A percentile compares a stretch with the other conserved stretches of the same genome.
Conservation (phyloP, 495 filamentous ascomycete genomes). For the Astrothelium subdiscretum region DNA sequence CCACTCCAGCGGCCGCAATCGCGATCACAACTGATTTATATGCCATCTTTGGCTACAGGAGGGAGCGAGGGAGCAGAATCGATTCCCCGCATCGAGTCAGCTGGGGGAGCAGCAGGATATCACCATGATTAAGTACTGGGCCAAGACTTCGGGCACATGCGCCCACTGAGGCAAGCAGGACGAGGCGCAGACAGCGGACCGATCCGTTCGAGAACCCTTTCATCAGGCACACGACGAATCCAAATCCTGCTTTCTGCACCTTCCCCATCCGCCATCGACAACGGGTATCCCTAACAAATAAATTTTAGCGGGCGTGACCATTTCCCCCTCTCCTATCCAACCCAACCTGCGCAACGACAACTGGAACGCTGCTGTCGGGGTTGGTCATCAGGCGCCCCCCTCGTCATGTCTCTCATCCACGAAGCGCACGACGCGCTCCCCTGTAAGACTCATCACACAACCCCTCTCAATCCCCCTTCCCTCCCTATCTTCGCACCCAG, state of each 20-base stretch:
- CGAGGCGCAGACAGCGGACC: neutral
- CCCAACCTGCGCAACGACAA: no score
- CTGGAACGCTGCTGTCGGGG: neutral
- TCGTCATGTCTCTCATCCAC: slow-evolving; percentile 16
- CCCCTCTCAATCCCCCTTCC: neutral
- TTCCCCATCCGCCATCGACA: neutral
- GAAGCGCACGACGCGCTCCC: slow-evolving; percentile 11
- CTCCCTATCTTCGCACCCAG: neutral
- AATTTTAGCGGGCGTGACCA: neutral
- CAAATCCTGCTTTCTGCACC: neutral
- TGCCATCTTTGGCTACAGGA: slow-evolving; percentile 12
- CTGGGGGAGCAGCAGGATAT: neutral
- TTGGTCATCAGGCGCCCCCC: neutral
- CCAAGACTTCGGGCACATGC: neutral
- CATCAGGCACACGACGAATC: neutral
- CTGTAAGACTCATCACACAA: neutral
- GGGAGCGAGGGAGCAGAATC: neutral
- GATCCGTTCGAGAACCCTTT: neutral
- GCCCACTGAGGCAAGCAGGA: neutral
- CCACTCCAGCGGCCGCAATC: slow-evolving; percentile 11
- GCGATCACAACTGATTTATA: slow-evolving; percentile 18
- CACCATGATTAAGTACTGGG: neutral
- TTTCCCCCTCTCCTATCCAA: neutral
- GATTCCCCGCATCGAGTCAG: neutral
- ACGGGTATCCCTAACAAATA: neutral